Evolutionary conservation across 169 alveolate species (phyloP), one percentile per base, ranked within the genome.

Genomic region (Cyclospora cayetanensis): DNA sequence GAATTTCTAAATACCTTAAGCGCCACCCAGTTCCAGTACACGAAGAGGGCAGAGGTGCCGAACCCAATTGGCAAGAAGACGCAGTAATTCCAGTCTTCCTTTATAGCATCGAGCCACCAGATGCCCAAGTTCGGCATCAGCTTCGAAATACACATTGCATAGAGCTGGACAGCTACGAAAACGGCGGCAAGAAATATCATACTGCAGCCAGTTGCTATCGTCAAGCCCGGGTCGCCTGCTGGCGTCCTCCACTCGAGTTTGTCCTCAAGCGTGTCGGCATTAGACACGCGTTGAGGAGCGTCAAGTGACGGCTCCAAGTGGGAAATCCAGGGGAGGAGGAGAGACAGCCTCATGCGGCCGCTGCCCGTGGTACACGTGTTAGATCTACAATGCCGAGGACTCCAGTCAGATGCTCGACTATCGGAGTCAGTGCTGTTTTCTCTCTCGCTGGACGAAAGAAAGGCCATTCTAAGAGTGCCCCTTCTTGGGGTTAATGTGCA

Each of bases 21-120:
- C 4, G 83, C 83, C 25, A 70, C 22, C 83, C 83, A 70, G 46
- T 70, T 70, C 50, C 83, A 70, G 29, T 70, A 70, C 15, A 70
- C 52, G 25, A 70, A 70, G 7, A 70, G 29, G 1, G 29, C 42
- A 4, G 83, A 70, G 18, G 83, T 35, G 29, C 50, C 83, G 9
- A 70, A 5, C 12, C 29, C 52, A 70, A 35, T 29, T 34, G 83
- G 83, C 22, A 70, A 22, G 25, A 70, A 31, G 50, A 37, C 15
- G 25, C 42, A 70, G 83, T 11, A 70, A 37, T 70, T 3, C 83
- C 53, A 31, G 29, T 70, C 83, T 27, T 31, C 46, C 25, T 70
- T 70, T 4, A 70, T 35, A 15, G 53, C 53, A 20, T 70, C 83
- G 20, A 70, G 83, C 83, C 83, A 70, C 53, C 53, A 70, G 37